Base-by-base conservation (phyloP, 2,329 filamentous ascomycete species). In the Shiraia sp. region DNA sequence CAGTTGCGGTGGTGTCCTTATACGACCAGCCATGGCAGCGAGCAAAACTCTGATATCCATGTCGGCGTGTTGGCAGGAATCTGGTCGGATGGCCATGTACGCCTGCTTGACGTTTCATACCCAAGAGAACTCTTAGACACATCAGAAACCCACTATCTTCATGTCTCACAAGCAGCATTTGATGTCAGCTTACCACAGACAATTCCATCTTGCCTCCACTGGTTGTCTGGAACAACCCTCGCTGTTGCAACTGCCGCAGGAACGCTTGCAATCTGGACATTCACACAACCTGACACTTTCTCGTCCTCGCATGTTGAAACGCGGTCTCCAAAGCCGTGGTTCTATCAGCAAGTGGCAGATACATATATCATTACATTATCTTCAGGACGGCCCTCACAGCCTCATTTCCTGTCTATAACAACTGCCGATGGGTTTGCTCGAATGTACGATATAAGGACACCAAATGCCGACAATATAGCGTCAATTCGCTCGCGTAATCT, bases 1-100 rank as follows among this genome's bases (percentile, higher is more conserved):
- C 68, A 73, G 7, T 65, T 85, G 19, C 71, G 74, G 45, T 86
- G 81, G 80, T 82, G 79, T 59, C 79, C 78, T 9, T 65, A 78
- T 32, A 57, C 8, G 10, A 25, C 17, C 61, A 24, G 65, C 68
- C 3, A 32, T 44, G 26, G 49, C 58, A 1, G 37, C 1, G 53
- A 65, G 10, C 60, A 71, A 16, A 44, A 63, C 31, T 55, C 61
- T 16, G 52, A 45, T 10, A 55, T 49, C 23, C 53, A 61, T 32
- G 61, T 83, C 25, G 80, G 80, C 0, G 63, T 83, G 6, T 68
- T 85, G 16, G 81, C 79, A 4, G 74, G 74, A 9, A 62, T 84
- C 2, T 83, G 78, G 70, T 74, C 72, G n/a, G 82, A 86, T 57
- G 82, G 82, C 4, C 70, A 63, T 32, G 63, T 81, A 4, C 71